Conservation (phyloP, 305 asterid species). For the Fraxinus velutina region DNA sequence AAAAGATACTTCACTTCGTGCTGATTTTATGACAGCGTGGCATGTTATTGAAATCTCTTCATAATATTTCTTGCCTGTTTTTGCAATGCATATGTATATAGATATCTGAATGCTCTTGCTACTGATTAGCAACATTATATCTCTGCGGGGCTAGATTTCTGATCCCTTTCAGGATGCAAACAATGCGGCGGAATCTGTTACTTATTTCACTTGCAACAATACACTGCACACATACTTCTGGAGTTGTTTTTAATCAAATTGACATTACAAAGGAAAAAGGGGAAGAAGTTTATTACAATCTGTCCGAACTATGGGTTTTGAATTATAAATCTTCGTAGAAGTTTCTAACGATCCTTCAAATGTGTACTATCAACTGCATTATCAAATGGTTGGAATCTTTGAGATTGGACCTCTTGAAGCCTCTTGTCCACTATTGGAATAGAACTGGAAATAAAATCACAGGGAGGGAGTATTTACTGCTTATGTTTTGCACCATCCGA, state of each 20-base stretch:
- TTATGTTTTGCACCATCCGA: background rate
- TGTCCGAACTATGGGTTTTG: background rate
- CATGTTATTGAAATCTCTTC: background rate
- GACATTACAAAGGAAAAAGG: background rate
- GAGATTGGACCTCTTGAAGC: background rate
- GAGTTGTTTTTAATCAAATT: background rate
- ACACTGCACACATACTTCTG: background rate
- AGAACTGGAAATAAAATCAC: background rate
- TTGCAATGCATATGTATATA: background rate
- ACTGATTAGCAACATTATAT: background rate
- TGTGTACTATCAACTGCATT: background rate
- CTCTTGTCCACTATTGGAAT: background rate
- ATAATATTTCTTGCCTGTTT: background rate
- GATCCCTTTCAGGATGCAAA: background rate
- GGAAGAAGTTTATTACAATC: background rate
- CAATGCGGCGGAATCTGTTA: background rate
- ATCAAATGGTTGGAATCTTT: background rate
- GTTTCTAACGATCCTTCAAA: background rate
- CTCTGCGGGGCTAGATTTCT: background rate
- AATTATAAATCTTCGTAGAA: background rate
- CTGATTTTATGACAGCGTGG: conserved; percentile 11
- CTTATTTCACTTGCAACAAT: background rate
- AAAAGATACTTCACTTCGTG: background rate
- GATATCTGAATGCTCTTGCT: background rate
- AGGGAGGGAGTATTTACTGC: background rate